Percentiles rank a stretch among this genome's conserved stretches.
These are phyloP conservation scores for Penicillium parvum DNA, from an alignment of 495 filamentous ascomycete genomes.

Conservation along the genomic window DNA sequence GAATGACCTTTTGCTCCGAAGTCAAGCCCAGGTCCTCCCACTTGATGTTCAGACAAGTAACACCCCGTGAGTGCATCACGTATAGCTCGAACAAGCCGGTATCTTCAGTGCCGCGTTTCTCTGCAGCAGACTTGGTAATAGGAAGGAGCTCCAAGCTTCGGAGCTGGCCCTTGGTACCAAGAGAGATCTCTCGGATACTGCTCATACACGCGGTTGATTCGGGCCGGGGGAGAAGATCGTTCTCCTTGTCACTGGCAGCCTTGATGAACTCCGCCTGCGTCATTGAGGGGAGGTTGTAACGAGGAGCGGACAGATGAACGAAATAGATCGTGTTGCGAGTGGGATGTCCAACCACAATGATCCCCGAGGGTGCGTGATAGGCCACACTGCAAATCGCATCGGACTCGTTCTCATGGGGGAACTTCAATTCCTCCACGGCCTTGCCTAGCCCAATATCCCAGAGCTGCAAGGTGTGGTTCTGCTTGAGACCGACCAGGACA, in stretches of 20 bases:
- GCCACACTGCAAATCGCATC: slow-evolving; percentile 95
- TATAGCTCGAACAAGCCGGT: slow-evolving; percentile 85
- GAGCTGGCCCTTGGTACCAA: slow-evolving; percentile 80
- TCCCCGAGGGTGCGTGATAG: slow-evolving; percentile 84
- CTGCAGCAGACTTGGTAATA: slow-evolving; percentile 41
- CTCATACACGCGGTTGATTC: slow-evolving; percentile 96
- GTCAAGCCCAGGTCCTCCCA: slow-evolving; percentile 88
- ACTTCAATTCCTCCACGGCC: slow-evolving; percentile 92
- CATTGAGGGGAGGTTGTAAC: slow-evolving; percentile 73
- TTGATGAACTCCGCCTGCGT: slow-evolving; percentile 83
- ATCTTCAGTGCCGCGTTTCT: slow-evolving; percentile 47
- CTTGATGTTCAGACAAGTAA: slow-evolving; percentile 78
- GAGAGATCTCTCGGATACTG: slow-evolving; percentile 89
- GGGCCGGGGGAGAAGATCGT: slow-evolving; percentile 70
- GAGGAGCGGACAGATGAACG: slow-evolving; percentile 86
- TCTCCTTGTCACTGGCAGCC: slow-evolving; percentile 67
- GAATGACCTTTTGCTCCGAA: slow-evolving; percentile 75
- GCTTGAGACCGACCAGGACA: slow-evolving; percentile 95
- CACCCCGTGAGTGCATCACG: slow-evolving; percentile 93
- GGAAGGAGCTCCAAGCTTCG: slow-evolving; percentile 85
- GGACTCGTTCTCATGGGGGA: slow-evolving; percentile 93
- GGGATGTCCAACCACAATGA: slow-evolving; percentile 92
- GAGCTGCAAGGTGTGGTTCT: slow-evolving; percentile 97
- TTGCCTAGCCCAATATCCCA: slow-evolving; percentile 97
- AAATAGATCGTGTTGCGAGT: slow-evolving; percentile 97